Evolutionary conservation across 805 yeast genomes (phyloP).

Genomic region (Pichia cephalocereana): DNA sequence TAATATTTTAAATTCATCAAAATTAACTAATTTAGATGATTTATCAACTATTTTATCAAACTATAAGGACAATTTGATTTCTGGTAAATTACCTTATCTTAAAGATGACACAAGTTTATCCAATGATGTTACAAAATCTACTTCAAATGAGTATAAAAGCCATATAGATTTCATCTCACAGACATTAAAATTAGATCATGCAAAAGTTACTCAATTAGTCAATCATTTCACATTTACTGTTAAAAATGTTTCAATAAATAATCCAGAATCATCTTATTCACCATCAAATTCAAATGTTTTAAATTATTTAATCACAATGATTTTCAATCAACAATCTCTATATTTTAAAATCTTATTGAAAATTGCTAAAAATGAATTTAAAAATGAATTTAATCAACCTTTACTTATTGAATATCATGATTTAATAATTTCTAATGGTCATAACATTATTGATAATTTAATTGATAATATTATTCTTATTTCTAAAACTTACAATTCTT

Average conservation of each 20-base stretch:
- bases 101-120: neutral
- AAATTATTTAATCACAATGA: neutral
- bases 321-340: slow-evolving; percentile 1
- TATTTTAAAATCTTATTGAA: neutral
- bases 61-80: neutral
- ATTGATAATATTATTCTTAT: slow-evolving; percentile 11
- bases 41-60: no score
- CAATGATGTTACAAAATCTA: neutral
- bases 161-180: neutral
- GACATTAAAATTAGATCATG: neutral
- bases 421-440: slow-evolving; percentile 1
- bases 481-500: slow-evolving; percentile 6
- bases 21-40: no score
- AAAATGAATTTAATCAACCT: neutral
- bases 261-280: neutral
- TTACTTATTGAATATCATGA: no score
- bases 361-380: neutral
- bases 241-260: neutral
- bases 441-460: slow-evolving; percentile 25
- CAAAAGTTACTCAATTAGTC: neutral
- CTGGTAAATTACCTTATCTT: neutral
- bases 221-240: neutral
- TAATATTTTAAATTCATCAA: no score
- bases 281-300: neutral
- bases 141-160: neutral